Evolutionary conservation across 768 basidiomycete genomes (phyloP).

Genomic region (Russula griseocarnosa): DNA sequence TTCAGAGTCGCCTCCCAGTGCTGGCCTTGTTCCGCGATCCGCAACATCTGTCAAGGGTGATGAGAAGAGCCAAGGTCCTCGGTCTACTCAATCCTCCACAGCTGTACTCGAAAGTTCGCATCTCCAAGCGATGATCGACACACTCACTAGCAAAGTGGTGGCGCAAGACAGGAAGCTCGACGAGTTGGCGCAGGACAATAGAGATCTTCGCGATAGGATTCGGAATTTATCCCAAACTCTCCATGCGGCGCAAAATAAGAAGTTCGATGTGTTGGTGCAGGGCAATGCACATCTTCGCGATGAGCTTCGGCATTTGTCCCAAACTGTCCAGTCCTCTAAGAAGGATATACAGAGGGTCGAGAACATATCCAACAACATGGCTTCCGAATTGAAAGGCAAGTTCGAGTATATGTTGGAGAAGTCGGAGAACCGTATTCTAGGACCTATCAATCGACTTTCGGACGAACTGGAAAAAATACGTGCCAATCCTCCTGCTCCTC

Average conservation of each 20-base stretch:
- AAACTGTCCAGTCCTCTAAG: slow-evolving; percentile 9
- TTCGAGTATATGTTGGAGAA: slow-evolving; percentile 14
- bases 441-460: slow-evolving; percentile 13
- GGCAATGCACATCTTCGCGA: slow-evolving; percentile 6
- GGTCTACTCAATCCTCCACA: not conserved
- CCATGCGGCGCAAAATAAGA: slow-evolving; percentile 5
- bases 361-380: not conserved
- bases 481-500: slow-evolving; percentile 6
- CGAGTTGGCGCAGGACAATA: slow-evolving; percentile 1
- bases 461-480: slow-evolving; percentile 15
- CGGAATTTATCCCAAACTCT: not conserved
- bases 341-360: slow-evolving; percentile 22
- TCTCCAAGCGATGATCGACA: not conserved
- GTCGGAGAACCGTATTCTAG: slow-evolving; percentile 10
- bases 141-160: not conserved
- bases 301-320: slow-evolving; percentile 1
- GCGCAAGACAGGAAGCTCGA: slow-evolving; percentile 17
- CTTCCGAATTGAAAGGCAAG: slow-evolving; percentile 6
- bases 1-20: not conserved
- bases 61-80: not conserved
- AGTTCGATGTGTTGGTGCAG: not conserved
- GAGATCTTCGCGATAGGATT: slow-evolving; percentile 4
- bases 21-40: not conserved
- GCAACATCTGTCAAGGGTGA: not conserved
- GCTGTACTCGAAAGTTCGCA: not conserved